A percentile compares a stretch with the other conserved stretches of the same genome.
Conservation (phyloP, 768 basidiomycete species). For the Macrocybe gigantea region DNA sequence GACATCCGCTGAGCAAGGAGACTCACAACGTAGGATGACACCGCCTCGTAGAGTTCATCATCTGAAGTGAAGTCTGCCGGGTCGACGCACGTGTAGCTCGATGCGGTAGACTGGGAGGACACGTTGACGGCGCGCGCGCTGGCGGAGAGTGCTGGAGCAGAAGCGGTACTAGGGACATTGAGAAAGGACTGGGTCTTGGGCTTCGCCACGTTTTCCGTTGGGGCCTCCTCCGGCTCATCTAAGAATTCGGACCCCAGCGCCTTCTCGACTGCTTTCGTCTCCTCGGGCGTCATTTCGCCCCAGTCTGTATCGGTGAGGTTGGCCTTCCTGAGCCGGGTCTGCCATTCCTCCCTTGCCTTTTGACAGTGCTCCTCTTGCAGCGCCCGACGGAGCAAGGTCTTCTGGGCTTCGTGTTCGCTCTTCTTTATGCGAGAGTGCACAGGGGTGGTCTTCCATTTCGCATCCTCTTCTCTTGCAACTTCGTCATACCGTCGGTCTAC, state of each 20-base stretch:
- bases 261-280: conserved; percentile 26
- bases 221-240: conserved; percentile 26
- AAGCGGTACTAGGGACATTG: conserved; percentile 11
- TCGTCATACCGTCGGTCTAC: conserved; percentile 19
- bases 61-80: conserved; percentile 37
- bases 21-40: conserved; percentile 21
- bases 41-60: conserved; percentile 21
- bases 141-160: conserved; percentile 24
- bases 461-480: conserved; percentile 20
- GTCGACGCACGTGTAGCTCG: conserved; percentile 39
- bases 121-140: conserved; percentile 27
- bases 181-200: conserved; percentile 12
- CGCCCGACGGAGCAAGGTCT: conserved; percentile 16
- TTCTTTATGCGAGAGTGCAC: conserved; percentile 8
- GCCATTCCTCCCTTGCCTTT: conserved; percentile 36
- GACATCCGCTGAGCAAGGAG: conserved; percentile 3
- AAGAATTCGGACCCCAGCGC: conserved; percentile 21
- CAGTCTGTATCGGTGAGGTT: conserved; percentile 37
- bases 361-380: conserved; percentile 26
- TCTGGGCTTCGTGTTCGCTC: conserved; percentile 24
- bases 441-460: conserved; percentile 17
- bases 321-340: conserved; percentile 23
- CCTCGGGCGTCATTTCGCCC: conserved; percentile 34
- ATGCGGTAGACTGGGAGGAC: conserved; percentile 16
- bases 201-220: conserved; percentile 11